Evolutionary conservation across 306 rosid species (phyloP).

Genomic region (Astragalus glycyphyllos): DNA sequence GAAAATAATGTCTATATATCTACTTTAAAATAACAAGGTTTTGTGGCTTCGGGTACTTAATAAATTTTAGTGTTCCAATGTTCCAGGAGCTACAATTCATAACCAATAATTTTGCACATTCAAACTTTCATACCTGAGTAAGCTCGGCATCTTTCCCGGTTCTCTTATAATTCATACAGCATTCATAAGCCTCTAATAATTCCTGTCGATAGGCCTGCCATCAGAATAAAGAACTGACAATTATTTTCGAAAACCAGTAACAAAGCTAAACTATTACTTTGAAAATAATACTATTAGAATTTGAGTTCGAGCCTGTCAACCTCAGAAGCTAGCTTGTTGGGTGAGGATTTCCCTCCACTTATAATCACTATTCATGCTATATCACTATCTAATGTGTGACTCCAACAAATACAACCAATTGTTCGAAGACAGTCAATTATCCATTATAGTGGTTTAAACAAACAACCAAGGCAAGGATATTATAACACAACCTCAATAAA

Average conservation of each 20-base stretch:
- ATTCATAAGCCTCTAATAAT: slow-evolving; percentile 84
- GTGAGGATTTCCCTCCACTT: too few species aligned
- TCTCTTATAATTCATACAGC: slow-evolving; percentile 89
- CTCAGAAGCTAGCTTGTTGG: too few species aligned
- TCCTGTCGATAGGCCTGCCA: slow-evolving; percentile 90
- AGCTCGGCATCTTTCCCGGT: slow-evolving; percentile 98
- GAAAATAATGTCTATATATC: neutral
- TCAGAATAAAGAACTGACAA: slow-evolving; percentile 18
- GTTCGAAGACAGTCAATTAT: slow-evolving; percentile 24
- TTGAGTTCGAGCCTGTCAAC: too few species aligned
- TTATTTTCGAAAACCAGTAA: neutral
- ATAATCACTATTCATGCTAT: too few species aligned
- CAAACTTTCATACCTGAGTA: slow-evolving; percentile 71
- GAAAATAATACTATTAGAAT: too few species aligned
- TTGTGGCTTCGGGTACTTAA: neutral
- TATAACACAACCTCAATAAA: slow-evolving; percentile 81
- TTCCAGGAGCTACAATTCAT: slow-evolving; percentile 8
- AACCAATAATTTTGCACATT: slow-evolving; percentile 29
- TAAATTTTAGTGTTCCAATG: neutral
- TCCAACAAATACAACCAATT: slow-evolving; percentile 1
- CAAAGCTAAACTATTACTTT: too few species aligned
- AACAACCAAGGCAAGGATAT: neutral
- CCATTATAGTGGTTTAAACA: slow-evolving; percentile 30
- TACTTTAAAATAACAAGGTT: neutral
- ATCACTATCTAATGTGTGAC: too few species aligned